Evolutionary conservation across 306 rosid genomes (phyloP), one percentile per base, ranked within the genome.

Genomic region (Dicorynia guianensis): DNA sequence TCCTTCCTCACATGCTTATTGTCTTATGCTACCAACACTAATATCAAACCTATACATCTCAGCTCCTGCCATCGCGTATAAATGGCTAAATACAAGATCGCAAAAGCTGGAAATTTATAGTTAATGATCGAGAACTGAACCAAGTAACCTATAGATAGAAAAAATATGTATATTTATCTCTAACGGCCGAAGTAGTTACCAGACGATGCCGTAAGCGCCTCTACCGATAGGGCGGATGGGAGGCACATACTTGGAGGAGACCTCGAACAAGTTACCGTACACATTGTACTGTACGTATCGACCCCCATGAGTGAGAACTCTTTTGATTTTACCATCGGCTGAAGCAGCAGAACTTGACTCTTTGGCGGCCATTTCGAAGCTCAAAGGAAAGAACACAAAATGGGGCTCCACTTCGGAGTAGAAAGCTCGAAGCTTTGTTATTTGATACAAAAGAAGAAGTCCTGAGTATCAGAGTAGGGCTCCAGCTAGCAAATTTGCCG

Each of bases 151-250:
- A 1, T 25, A 1, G 30, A 25, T 25, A 25, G 30, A 25, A 25
- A 1, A 25, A 1, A 25, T 25, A 25, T 25, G 2, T 25, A 25
- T 25, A 25, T 25, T 25, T n/a, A 50, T 19, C 11, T 12, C 14
- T 15, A 25, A 9, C 54, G 50, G 39, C 2, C 30, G 46, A 30
- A n/a, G 13, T 15, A 43, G 72, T 79, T 77, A 94, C 98, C 98
- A 94, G 73, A 94, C 96, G 66, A 90, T 88, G 78, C 98, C 98
- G 85, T 89, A 87, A 75, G 94, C 95, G 3, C 98, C 98, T 86
- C 97, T 85, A 30, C 98, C 98, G 36, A 94, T 90, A 39, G 97
- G 98, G 75, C 96, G 89, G 78, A 94, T 88, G 57, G 98, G 98
- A 62, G 98, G 97, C 69, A 89, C 90, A 14, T 94, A 94, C 91